Percentiles rank a stretch among this genome's conserved stretches.
These are phyloP conservation scores for Nematocida sp. DNA, from an alignment of 371 early-diverging fungal genomes.

Conservation along the genomic window DNA sequence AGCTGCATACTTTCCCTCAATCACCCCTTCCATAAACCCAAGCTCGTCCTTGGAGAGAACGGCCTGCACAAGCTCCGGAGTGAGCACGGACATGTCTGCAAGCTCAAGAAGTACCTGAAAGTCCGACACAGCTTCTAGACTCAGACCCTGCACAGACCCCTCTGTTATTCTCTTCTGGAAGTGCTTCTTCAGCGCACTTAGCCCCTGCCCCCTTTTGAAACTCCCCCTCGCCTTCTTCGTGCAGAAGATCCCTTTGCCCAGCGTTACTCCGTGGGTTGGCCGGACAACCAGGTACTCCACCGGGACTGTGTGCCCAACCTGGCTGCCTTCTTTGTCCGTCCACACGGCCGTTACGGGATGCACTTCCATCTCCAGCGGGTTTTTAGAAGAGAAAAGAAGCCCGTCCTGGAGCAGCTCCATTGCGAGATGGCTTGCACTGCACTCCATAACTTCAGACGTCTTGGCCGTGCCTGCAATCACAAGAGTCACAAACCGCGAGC, in stretches of 20 bases:
- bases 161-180: conserved; percentile 52
- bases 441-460: conserved; percentile 76
- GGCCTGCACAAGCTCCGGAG: conserved; percentile 12
- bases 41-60: conserved; percentile 12
- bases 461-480: conserved; percentile 66
- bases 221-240: background rate
- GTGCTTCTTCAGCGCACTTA: conserved; percentile 43
- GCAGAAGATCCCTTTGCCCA: conserved; percentile 2
- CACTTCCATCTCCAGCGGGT: conserved; percentile 18
- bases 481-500: conserved; percentile 52
- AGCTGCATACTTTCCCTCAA: conserved; percentile 12
- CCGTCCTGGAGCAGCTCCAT: conserved; percentile 80
- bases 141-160: conserved; percentile 23
- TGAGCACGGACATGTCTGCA: conserved; percentile 44
- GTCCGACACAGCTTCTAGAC: conserved; percentile 39
- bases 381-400: conserved; percentile 72
- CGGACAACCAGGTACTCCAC: conserved; percentile 49
- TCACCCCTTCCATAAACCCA: background rate
- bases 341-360: conserved; percentile 41
- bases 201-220: conserved; percentile 21
- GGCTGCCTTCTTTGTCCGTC: conserved; percentile 35
- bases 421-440: conserved; percentile 81
- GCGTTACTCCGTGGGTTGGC: conserved; percentile 48
- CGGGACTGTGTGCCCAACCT: conserved; percentile 25
- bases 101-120: conserved; percentile 49